phyloP scores from a whole-genome alignment of 257 asterid species.

The Solanum corneliomulleri region DNA sequence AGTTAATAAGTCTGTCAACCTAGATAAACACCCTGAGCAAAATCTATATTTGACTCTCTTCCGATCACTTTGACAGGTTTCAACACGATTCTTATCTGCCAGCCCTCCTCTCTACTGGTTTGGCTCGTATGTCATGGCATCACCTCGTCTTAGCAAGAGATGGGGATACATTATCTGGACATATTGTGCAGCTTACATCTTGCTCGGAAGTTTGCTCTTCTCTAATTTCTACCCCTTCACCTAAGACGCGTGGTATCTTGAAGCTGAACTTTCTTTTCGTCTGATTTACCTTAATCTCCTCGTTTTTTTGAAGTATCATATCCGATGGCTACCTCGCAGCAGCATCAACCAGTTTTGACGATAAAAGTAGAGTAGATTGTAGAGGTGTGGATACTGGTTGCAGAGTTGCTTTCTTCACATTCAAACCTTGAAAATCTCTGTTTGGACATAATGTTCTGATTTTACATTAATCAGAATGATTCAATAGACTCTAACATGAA shows the following conservation, averaged over 20 bases:
- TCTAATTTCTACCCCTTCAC: slow-evolving; percentile 96
- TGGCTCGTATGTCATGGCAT: slow-evolving; percentile 50
- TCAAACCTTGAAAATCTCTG: neutral
- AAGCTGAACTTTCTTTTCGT: neutral
- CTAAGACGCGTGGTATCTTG: slow-evolving; percentile 14
- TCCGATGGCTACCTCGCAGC: neutral
- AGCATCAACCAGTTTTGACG: neutral
- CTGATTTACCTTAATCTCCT: neutral
- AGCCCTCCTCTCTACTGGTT: slow-evolving; percentile 85
- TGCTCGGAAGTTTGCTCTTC: slow-evolving; percentile 78
- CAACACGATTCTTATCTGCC: slow-evolving; percentile 85
- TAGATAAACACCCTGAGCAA: neutral
- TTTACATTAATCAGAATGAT: neutral
- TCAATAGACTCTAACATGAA: neutral
- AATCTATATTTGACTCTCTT: neutral
- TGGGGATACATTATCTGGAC: slow-evolving; percentile 75
- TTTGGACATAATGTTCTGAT: neutral
- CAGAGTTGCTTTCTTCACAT: neutral
- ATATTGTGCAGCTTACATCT: slow-evolving; percentile 61
- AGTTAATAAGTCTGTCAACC: neutral
- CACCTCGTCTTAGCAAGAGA: slow-evolving; percentile 28
- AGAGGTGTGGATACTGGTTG: neutral
- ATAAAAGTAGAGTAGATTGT: neutral
- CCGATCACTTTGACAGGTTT: slow-evolving; percentile 36
- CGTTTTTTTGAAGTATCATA: neutral